phyloP scores from a whole-genome alignment of 495 filamentous ascomycete genomes.

The Trichoderma erinaceum region DNA sequence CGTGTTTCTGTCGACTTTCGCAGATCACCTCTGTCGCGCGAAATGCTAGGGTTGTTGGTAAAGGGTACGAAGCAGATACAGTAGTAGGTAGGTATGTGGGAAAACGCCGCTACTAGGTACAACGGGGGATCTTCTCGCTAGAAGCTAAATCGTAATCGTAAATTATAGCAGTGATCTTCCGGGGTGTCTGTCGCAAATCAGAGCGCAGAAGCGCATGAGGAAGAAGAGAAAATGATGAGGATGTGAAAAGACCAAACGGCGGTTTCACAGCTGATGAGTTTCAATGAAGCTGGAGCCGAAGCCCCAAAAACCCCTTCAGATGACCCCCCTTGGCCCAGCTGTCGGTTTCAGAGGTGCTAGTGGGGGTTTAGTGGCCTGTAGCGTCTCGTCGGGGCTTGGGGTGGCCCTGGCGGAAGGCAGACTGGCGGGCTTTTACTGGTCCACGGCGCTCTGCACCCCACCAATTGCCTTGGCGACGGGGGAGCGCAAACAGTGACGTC shows the following conservation, averaged over 20 bases:
- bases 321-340: slow-evolving; percentile 1
- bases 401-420: not conserved
- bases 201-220: not conserved
- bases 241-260: not conserved
- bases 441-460: not conserved
- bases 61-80: too few species aligned
- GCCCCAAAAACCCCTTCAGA: not conserved
- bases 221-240: not conserved
- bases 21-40: not conserved
- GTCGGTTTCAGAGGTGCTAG: slow-evolving; percentile 12
- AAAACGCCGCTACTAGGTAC: too few species aligned
- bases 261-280: slow-evolving; percentile 9
- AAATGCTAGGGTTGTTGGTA: too few species aligned
- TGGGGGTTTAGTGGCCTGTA: not conserved
- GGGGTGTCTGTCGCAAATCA: not conserved
- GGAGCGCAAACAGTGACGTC: not conserved
- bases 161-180: too few species aligned
- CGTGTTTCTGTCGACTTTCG: not conserved
- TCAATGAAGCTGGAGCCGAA: not conserved
- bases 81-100: too few species aligned
- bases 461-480: slow-evolving; percentile 9
- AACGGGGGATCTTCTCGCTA: too few species aligned
- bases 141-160: too few species aligned
- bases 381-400: not conserved
- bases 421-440: not conserved